These are phyloP conservation scores for Epichloe sylvatica DNA, from an alignment of 2,329 filamentous ascomycete genomes.

Conservation along the genomic window DNA sequence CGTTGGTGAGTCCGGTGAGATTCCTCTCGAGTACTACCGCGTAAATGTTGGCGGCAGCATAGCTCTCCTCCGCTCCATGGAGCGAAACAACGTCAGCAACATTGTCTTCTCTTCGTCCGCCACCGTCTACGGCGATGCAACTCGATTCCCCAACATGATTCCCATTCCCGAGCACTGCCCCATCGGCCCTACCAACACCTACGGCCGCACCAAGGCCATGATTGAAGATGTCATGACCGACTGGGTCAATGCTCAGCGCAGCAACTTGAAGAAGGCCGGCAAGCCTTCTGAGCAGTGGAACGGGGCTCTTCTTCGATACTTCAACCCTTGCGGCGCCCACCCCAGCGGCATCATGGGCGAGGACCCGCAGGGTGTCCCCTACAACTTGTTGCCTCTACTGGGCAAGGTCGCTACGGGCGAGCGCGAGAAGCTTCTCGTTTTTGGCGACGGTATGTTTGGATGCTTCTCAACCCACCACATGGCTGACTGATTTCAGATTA, in stretches of 20 bases:
- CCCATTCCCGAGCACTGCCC: conserved; percentile 96
- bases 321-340: conserved; percentile 92
- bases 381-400: conserved; percentile 85
- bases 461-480: not conserved
- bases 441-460: conserved; percentile 67
- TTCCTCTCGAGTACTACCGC: conserved; percentile 92
- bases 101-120: conserved; percentile 98
- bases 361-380: conserved; percentile 88
- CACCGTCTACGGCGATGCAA: conserved; percentile 96
- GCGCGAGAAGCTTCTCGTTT: conserved; percentile 84
- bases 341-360: conserved; percentile 96
- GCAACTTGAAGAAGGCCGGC: conserved; percentile 65
- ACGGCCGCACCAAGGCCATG: conserved; percentile 89
- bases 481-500: conserved; percentile 52
- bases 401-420: conserved; percentile 94
- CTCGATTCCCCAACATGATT: conserved; percentile 93
- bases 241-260: conserved; percentile 73
- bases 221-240: conserved; percentile 90
- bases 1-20: conserved; percentile 87
- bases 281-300: conserved; percentile 77
- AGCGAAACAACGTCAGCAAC: conserved; percentile 79
- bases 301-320: conserved; percentile 84
- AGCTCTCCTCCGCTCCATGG: conserved; percentile 73
- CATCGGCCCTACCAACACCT: conserved; percentile 91
- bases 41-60: conserved; percentile 94